phyloP scores from a whole-genome alignment of 2,329 filamentous ascomycete genomes.

The Epichloe glyceriae region DNA sequence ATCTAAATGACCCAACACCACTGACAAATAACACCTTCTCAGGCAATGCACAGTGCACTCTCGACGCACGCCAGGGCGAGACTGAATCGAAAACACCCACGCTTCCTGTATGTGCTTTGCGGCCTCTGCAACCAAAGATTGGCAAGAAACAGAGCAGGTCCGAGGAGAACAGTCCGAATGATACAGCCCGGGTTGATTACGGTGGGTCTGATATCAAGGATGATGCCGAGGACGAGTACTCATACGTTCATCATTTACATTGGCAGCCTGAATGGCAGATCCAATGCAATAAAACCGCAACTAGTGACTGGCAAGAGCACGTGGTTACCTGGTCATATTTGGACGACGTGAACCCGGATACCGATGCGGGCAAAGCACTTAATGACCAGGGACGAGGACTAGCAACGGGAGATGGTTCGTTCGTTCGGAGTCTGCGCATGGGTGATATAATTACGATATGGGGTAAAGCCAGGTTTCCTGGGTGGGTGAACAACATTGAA shows the following conservation, averaged over 20 bases:
- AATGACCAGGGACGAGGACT: conserved; percentile 33
- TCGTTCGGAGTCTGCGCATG: conserved; percentile 40
- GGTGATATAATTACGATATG: conserved; percentile 51
- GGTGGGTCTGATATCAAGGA: neutral
- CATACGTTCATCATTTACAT: conserved; percentile 26
- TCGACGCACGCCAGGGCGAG: conserved; percentile 16
- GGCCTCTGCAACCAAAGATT: conserved; percentile 22
- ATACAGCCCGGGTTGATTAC: neutral
- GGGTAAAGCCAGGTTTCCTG: conserved; percentile 42
- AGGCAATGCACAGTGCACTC: conserved; percentile 19
- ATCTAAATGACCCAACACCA: neutral
- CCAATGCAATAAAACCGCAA: conserved; percentile 32
- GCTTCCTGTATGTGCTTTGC: conserved; percentile 23
- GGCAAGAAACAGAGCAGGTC: conserved; percentile 1
- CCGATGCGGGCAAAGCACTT: conserved; percentile 25
- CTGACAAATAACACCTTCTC: conserved; percentile 1
- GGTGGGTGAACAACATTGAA: conserved; percentile 40
- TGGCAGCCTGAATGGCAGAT: conserved; percentile 27
- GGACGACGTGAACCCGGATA: conserved; percentile 33
- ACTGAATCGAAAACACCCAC: conserved; percentile 8
- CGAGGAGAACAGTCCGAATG: neutral
- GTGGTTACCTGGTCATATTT: conserved; percentile 39
- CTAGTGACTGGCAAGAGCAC: conserved; percentile 24
- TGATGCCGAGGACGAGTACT: conserved; percentile 11
- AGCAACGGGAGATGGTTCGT: conserved; percentile 38